Evolutionary conservation across 2,329 filamentous ascomycete genomes (phyloP).

Genomic region (Fusarium veterinarium): DNA sequence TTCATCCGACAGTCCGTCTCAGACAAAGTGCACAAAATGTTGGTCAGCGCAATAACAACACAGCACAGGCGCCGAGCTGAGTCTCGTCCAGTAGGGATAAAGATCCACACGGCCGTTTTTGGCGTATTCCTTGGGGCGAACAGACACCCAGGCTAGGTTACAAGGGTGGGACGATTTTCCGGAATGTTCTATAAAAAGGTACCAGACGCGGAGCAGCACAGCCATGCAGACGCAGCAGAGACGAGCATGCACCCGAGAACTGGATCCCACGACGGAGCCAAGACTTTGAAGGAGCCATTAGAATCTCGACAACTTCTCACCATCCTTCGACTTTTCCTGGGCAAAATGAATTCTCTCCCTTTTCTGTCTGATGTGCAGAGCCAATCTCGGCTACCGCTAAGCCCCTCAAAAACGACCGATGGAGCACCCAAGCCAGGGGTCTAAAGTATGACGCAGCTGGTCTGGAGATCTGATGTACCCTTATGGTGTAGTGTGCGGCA

Average conservation of each 20-base stretch:
- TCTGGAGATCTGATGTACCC: conserved; percentile 9
- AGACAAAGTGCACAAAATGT: conserved; percentile 1
- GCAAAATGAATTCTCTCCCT: neutral
- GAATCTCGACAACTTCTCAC: conserved; percentile 14
- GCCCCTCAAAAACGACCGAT: conserved; percentile 32
- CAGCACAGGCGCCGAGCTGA: conserved; percentile 9
- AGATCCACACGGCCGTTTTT: conserved; percentile 18
- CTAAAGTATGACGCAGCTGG: conserved; percentile 35
- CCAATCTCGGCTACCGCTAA: conserved; percentile 37
- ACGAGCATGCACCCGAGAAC: conserved; percentile 10
- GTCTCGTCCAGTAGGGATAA: conserved; percentile 1
- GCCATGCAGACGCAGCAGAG: conserved; percentile 9
- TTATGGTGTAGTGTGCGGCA: conserved; percentile 19
- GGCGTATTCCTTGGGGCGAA: conserved; percentile 5
- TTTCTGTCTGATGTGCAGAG: conserved; percentile 22
- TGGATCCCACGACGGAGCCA: conserved; percentile 5
- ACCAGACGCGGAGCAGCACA: conserved; percentile 22
- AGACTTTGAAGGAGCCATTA: conserved; percentile 15
- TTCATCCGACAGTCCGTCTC: neutral
- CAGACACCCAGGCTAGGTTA: conserved; percentile 17
- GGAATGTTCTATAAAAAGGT: conserved; percentile 41
- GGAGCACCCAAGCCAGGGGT: conserved; percentile 22
- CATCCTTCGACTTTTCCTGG: neutral
- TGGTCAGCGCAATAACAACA: conserved; percentile 2
- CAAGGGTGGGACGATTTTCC: conserved; percentile 36